Evolutionary conservation across 768 basidiomycete genomes (phyloP).

Genomic region (Lactarius quietus): DNA sequence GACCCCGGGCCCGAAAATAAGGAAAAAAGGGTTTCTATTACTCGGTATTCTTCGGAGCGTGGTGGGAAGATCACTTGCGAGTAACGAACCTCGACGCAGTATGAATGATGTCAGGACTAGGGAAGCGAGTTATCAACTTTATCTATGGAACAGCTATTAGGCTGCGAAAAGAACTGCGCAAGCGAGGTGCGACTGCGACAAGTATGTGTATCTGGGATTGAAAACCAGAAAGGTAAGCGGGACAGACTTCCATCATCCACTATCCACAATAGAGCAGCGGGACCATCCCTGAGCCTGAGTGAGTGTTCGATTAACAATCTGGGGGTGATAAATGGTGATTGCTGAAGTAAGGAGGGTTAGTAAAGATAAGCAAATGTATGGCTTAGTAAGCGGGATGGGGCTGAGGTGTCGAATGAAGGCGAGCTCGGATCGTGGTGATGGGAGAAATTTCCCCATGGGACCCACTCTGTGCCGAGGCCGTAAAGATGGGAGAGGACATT

Average conservation of each 20-base stretch:
- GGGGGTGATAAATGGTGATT: neutral
- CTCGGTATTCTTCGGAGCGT: neutral
- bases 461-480: neutral
- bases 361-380: neutral
- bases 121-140: conserved; percentile 1
- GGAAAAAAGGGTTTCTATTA: neutral
- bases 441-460: neutral
- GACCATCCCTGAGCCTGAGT: neutral
- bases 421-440: neutral
- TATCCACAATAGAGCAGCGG: neutral
- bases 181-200: conserved; percentile 7
- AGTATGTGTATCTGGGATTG: neutral
- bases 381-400: conserved; percentile 7
- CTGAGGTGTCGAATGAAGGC: neutral
- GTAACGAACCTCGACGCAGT: neutral
- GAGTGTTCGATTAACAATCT: conserved; percentile 3
- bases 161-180: neutral
- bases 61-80: neutral
- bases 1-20: conserved; percentile 4
- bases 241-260: neutral
- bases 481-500: neutral
- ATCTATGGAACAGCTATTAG: neutral
- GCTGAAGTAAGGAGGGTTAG: conserved; percentile 12
- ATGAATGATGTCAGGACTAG: conserved; percentile 8
- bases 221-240: neutral